Percentiles rank a stretch among this genome's conserved stretches.
These are phyloP conservation scores for Fusarium burgessii DNA, from an alignment of 2,329 filamentous ascomycete species.

Conservation along the genomic window DNA sequence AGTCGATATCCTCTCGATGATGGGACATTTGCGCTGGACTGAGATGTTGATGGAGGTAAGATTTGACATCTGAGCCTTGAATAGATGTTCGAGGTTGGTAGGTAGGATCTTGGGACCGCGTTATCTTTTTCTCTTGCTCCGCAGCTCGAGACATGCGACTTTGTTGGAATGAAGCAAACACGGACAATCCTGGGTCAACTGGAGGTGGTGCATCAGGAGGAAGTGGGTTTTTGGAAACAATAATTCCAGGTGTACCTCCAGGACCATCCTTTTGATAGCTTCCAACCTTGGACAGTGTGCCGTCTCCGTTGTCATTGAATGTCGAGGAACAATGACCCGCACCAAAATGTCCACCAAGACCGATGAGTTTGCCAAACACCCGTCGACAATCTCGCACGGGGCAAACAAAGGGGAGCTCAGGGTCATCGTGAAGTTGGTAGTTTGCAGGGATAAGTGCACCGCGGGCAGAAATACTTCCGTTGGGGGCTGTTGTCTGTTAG, in stretches of 20 bases:
- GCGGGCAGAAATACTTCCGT: slow-evolving; percentile 22
- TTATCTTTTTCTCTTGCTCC: slow-evolving; percentile 5
- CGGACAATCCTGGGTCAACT: slow-evolving; percentile 27
- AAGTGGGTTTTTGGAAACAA: slow-evolving; percentile 46
- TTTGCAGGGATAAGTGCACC: slow-evolving; percentile 51
- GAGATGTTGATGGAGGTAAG: slow-evolving; percentile 44
- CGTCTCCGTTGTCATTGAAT: slow-evolving; percentile 58
- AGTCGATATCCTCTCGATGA: slow-evolving; percentile 41
- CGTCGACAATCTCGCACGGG: slow-evolving; percentile 54
- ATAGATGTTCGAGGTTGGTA: background rate
- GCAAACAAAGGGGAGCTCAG: slow-evolving; percentile 49
- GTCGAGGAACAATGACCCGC: slow-evolving; percentile 42
- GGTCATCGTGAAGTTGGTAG: slow-evolving; percentile 47
- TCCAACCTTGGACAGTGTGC: slow-evolving; percentile 52
- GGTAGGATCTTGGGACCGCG: background rate
- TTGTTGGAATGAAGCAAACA: slow-evolving; percentile 9
- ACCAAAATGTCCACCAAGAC: slow-evolving; percentile 46
- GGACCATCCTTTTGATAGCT: slow-evolving; percentile 38
- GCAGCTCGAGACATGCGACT: slow-evolving; percentile 4
- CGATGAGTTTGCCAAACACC: slow-evolving; percentile 40
- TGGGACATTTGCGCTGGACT: slow-evolving; percentile 33
- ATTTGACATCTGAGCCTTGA: slow-evolving; percentile 14
- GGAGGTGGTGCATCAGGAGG: slow-evolving; percentile 39
- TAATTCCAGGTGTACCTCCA: slow-evolving; percentile 45
- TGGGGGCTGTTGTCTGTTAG: slow-evolving; percentile 30